Percentiles rank a stretch among this genome's conserved stretches.
Conservation (phyloP, 2,329 filamentous ascomycete genomes). For the Pseudogymnoascus sp. region DNA sequence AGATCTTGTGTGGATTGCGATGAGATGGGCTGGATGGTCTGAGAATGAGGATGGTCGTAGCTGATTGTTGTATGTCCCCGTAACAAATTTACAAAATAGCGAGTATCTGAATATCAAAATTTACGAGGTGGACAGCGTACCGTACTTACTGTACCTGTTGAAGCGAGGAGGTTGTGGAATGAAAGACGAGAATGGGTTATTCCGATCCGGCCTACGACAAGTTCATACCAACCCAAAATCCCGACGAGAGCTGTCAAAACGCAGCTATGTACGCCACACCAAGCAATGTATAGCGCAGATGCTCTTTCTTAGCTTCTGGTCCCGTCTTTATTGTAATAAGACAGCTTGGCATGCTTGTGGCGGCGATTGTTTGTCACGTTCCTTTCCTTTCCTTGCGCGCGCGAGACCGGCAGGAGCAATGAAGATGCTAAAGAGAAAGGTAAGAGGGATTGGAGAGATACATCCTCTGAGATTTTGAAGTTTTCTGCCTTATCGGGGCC, state of each 20-base stretch:
- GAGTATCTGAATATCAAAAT: neutral
- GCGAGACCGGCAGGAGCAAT: conserved; percentile 1
- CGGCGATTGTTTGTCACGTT: neutral
- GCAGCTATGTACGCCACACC: neutral
- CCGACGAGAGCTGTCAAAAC: neutral
- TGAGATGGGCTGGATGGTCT: neutral
- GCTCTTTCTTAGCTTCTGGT: neutral
- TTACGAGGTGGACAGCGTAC: neutral
- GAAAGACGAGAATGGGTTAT: neutral
- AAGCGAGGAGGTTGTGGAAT: neutral
- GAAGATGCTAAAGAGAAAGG: neutral
- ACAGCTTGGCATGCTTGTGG: neutral
- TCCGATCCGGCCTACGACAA: neutral
- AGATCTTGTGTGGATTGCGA: neutral
- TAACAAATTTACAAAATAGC: neutral
- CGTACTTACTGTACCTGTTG: neutral
- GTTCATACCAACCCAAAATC: neutral
- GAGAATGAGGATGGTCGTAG: neutral
- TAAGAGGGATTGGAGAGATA: neutral
- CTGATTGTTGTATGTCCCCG: neutral
- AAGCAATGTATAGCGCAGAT: neutral
- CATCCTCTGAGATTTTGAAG: neutral
- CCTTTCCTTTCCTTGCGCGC: neutral
- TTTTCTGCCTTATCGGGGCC: neutral
- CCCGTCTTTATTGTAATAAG: neutral